Percentiles rank a stretch among this genome's conserved stretches.
These are phyloP conservation scores for Solanum piurae DNA, from an alignment of 257 asterid species.

Conservation along the genomic window DNA sequence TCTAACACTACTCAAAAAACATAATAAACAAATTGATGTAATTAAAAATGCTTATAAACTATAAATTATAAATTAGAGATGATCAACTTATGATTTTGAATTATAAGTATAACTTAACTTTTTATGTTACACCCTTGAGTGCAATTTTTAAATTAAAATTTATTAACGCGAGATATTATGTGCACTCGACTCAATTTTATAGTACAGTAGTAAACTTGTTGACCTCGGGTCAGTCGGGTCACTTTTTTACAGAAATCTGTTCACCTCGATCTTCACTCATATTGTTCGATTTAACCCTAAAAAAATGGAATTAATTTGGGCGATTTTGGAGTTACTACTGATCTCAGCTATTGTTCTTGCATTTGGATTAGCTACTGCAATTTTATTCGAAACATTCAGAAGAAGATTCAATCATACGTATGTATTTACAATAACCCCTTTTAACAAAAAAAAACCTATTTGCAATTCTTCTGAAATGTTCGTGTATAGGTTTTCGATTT, in stretches of 20 bases:
- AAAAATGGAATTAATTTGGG: conserved; percentile 40
- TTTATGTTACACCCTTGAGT: too few species aligned
- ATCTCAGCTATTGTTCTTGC: conserved; percentile 33
- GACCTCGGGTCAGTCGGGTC: not conserved
- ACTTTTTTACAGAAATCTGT: not conserved
- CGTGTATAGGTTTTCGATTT: not conserved
- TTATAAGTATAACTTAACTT: too few species aligned
- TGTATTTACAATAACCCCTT: conserved; percentile 1
- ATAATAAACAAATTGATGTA: not conserved
- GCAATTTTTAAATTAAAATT: not conserved
- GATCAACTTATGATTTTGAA: not conserved
- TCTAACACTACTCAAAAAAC: too few species aligned
- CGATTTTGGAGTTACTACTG: conserved; percentile 32
- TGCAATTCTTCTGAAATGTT: not conserved
- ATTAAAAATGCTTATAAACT: not conserved
- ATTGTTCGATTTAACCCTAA: not conserved
- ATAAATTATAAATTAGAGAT: not conserved
- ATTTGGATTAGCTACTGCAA: conserved; percentile 38
- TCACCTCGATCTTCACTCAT: not conserved
- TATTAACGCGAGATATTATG: fast-evolving
- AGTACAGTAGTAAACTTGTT: not conserved
- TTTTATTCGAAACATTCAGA: conserved; percentile 45
- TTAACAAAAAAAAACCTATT: not conserved
- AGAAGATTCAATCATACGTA: conserved; percentile 60
- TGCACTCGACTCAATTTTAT: not conserved